phyloP scores from a whole-genome alignment of 208 protist species.

The Plasmodiophora brassicae region DNA sequence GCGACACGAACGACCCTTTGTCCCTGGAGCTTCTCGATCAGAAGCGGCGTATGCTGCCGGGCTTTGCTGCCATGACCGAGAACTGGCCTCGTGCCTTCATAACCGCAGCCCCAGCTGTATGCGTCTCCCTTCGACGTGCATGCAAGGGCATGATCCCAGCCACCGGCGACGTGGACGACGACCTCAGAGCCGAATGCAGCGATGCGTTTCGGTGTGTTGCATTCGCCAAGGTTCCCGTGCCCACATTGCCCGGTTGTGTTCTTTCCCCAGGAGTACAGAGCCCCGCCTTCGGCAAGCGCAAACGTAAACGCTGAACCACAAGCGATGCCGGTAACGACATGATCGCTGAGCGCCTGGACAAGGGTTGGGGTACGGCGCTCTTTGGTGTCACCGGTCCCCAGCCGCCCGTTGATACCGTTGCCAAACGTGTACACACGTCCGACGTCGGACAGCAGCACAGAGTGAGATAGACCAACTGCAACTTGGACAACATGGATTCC shows the following conservation, averaged over 20 bases:
- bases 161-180: background rate
- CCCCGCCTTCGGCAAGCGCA: background rate
- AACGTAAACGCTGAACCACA: slow-evolving; percentile 31
- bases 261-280: slow-evolving; percentile 31
- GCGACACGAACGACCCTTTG: background rate
- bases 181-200: background rate
- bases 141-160: slow-evolving; percentile 16
- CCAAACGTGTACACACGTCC: slow-evolving; percentile 14
- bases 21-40: background rate
- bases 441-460: background rate
- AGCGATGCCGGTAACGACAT: background rate
- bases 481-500: background rate
- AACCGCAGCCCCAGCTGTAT: slow-evolving; percentile 17
- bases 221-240: background rate
- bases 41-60: background rate
- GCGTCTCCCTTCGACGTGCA: background rate
- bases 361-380: background rate
- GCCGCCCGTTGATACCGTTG: slow-evolving; percentile 2
- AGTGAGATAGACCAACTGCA: slow-evolving; percentile 17
- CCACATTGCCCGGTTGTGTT: slow-evolving; percentile 2
- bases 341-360: background rate
- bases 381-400: slow-evolving; percentile 8
- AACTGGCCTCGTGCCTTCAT: slow-evolving; percentile 20
- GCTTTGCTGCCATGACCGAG: background rate
- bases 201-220: background rate